A percentile compares a stretch with the other conserved stretches of the same genome.
phyloP scores from a whole-genome alignment of 495 filamentous ascomycete species.

The Aspergillus haitiensis region DNA sequence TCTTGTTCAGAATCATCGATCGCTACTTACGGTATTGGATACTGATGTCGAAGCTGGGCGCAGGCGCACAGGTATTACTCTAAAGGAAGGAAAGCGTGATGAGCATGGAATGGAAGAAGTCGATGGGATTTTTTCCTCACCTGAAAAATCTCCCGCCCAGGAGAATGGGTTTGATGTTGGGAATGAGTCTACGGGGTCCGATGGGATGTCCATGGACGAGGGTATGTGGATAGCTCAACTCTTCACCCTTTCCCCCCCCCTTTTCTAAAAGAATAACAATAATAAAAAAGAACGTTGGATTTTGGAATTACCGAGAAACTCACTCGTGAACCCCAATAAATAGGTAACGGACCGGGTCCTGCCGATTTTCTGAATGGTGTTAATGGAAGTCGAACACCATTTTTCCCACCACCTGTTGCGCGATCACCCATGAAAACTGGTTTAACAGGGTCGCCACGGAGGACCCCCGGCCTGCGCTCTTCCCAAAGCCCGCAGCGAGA shows the following conservation, averaged over 20 bases:
- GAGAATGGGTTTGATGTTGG: constrained; percentile 36
- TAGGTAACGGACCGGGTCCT: constrained; percentile 45
- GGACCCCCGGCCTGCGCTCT: constrained; percentile 44
- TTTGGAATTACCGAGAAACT: not conserved
- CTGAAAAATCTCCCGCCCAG: constrained; percentile 58
- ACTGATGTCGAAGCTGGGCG: constrained; percentile 15
- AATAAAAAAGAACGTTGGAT: too few species aligned
- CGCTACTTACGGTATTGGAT: not conserved
- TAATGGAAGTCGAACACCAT: constrained; percentile 33
- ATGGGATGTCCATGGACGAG: constrained; percentile 52
- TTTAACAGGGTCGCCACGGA: constrained; percentile 42
- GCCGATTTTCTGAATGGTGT: constrained; percentile 42
- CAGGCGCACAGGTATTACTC: constrained; percentile 79
- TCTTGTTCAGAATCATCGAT: not conserved
- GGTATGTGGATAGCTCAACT: constrained; percentile 29
- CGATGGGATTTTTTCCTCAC: constrained; percentile 85
- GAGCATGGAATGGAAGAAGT: constrained; percentile 89
- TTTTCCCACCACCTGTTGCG: constrained; percentile 38
- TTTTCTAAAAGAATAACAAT: too few species aligned
- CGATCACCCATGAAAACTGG: constrained; percentile 49
- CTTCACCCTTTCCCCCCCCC: not conserved
- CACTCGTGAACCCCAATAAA: not conserved
- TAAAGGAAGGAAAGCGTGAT: constrained; percentile 82
- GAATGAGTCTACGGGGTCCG: constrained; percentile 41
- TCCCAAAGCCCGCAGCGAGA: constrained; percentile 40